phyloP scores from a whole-genome alignment of 805 yeast species.

The Metahyphopichia silvanorum region DNA sequence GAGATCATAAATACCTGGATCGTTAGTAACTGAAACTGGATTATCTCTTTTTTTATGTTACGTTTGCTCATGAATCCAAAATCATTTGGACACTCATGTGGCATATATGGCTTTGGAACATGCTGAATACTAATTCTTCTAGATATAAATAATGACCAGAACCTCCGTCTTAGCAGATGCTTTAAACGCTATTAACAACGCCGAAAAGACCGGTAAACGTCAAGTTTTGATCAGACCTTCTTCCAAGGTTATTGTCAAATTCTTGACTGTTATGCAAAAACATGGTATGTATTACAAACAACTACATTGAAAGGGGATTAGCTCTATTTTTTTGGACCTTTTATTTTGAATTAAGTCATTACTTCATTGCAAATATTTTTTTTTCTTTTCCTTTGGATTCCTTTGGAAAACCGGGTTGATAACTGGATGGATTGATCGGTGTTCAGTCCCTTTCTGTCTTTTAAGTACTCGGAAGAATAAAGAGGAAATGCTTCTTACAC shows the following conservation, averaged over 20 bases:
- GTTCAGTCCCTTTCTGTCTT: slow-evolving; percentile 92
- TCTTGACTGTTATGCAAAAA: slow-evolving; percentile 94
- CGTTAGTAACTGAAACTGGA: too few species aligned
- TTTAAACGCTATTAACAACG: slow-evolving; percentile 96
- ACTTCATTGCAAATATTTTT: slow-evolving; percentile 1
- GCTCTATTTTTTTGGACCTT: neutral
- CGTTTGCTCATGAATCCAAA: slow-evolving; percentile 31
- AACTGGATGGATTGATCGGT: slow-evolving; percentile 96
- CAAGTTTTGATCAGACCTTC: slow-evolving; percentile 98
- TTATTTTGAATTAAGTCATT: neutral
- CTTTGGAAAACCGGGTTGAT: slow-evolving; percentile 72
- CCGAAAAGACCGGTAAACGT: slow-evolving; percentile 99
- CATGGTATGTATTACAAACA: too few species aligned
- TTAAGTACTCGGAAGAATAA: slow-evolving; percentile 91
- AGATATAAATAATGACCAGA: slow-evolving; percentile 96
- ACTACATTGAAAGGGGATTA: neutral
- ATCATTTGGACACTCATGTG: slow-evolving; percentile 37
- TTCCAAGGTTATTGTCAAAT: slow-evolving; percentile 96
- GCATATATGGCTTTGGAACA: slow-evolving; percentile 12
- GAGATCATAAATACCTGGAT: slow-evolving; percentile 28
- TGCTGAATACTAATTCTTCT: slow-evolving; percentile 10
- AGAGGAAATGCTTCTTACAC: slow-evolving; percentile 67
- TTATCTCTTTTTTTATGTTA: slow-evolving; percentile 2
- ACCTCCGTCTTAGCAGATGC: slow-evolving; percentile 98
- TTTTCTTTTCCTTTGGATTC: slow-evolving; percentile 1